Percentiles rank a stretch among this genome's conserved stretches.
These are phyloP conservation scores for Trichoderma asperellum DNA, from an alignment of 2,329 filamentous ascomycete genomes.

Conservation along the genomic window DNA sequence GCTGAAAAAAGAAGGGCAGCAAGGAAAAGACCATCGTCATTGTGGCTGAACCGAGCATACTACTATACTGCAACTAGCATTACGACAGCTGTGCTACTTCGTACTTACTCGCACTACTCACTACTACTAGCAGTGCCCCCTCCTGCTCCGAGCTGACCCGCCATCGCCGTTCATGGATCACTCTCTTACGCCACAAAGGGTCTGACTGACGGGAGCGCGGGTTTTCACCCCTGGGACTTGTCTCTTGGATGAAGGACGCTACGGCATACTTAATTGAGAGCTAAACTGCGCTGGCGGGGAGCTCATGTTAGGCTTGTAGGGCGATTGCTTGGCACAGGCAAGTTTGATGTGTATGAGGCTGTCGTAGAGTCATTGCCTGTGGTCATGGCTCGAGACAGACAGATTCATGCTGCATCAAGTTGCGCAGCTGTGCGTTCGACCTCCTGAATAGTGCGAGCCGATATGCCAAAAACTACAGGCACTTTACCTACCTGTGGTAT, in stretches of 20 bases:
- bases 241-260: slow-evolving; percentile 16
- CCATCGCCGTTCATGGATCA: slow-evolving; percentile 4
- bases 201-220: slow-evolving; percentile 27
- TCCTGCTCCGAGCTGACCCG: slow-evolving; percentile 13
- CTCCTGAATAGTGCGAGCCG: neutral
- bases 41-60: neutral
- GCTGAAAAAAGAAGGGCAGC: neutral
- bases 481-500: neutral
- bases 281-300: slow-evolving; percentile 6
- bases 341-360: neutral
- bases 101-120: neutral
- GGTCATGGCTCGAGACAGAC: slow-evolving; percentile 1
- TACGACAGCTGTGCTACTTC: neutral
- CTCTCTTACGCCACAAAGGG: slow-evolving; percentile 13
- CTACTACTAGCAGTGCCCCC: neutral
- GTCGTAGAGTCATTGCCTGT: neutral
- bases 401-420: slow-evolving; percentile 12
- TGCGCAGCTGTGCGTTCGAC: neutral
- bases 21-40: slow-evolving; percentile 12
- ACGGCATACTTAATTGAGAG: slow-evolving; percentile 13
- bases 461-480: neutral
- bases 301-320: neutral
- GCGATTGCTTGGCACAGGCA: neutral
- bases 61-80: neutral
- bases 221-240: slow-evolving; percentile 13